Conservation (phyloP, 2,329 filamentous ascomycete species). For the Dactylellina parvicollis region DNA sequence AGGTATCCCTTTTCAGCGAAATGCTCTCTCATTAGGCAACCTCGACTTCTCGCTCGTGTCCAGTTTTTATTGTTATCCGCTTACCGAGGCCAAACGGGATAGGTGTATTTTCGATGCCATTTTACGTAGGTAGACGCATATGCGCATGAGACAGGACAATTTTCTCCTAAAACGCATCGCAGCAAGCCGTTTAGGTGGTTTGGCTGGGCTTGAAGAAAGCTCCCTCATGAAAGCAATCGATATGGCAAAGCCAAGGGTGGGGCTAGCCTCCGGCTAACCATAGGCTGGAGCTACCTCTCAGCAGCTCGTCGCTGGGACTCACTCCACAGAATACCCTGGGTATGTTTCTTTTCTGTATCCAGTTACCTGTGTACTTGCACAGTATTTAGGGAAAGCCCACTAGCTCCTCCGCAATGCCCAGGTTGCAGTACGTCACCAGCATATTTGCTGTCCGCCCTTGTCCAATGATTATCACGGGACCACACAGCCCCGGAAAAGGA, state of each 20-base stretch:
- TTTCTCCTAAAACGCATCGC: constrained; percentile 16
- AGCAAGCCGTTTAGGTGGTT: too few relatives aligned
- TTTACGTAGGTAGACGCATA: constrained; percentile 25
- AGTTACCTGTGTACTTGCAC: not conserved
- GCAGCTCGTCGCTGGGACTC: not conserved
- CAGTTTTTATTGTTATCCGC: constrained; percentile 18
- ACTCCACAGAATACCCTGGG: constrained; percentile 39
- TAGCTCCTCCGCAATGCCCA: constrained; percentile 29
- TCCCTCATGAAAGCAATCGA: constrained; percentile 5
- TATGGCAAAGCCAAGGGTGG: constrained; percentile 18
- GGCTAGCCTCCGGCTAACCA: constrained; percentile 6
- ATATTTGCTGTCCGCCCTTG: constrained; percentile 25
- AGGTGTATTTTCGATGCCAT: constrained; percentile 19
- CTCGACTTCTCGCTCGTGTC: not conserved
- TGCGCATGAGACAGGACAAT: constrained; percentile 45
- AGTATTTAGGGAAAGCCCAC: too few relatives aligned
- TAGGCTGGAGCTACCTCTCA: constrained; percentile 14
- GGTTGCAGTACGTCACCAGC: constrained; percentile 52
- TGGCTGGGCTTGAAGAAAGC: too few relatives aligned
- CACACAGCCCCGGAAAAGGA: constrained; percentile 25
- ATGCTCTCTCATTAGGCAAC: constrained; percentile 22
- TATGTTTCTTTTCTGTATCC: constrained; percentile 19
- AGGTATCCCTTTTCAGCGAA: constrained; percentile 19
- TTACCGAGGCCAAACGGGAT: constrained; percentile 44
- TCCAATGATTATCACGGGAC: constrained; percentile 51